Percentiles rank a stretch among this genome's conserved stretches.
phyloP scores from a whole-genome alignment of 768 basidiomycete species.

The Podaxis mareebaensis region DNA sequence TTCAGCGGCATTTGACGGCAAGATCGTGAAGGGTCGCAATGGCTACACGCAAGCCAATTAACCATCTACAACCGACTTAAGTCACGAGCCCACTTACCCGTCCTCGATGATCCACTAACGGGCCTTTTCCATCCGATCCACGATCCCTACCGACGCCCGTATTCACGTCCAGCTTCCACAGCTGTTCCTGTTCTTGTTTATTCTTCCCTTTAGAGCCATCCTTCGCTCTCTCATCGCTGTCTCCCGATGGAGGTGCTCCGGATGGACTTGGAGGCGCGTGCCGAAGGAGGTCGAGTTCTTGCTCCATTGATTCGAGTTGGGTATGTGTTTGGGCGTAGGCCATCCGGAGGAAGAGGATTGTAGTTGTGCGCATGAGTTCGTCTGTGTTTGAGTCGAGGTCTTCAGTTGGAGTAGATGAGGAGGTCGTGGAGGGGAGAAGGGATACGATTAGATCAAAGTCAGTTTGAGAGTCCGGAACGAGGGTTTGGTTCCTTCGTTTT shows the following conservation, averaged over 20 bases:
- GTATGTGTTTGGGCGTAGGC: constrained; percentile 68
- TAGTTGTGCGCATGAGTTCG: constrained; percentile 64
- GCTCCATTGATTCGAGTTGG: constrained; percentile 65
- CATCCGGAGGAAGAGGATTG: constrained; percentile 71
- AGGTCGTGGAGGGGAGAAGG: constrained; percentile 46
- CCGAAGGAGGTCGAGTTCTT: constrained; percentile 71
- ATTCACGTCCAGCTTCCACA: constrained; percentile 70
- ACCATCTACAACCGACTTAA: not conserved
- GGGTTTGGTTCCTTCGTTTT: constrained; percentile 48
- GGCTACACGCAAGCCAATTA: constrained; percentile 48
- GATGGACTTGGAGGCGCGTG: constrained; percentile 49
- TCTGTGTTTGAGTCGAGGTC: constrained; percentile 62
- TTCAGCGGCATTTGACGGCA: constrained; percentile 69
- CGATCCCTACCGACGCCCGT: constrained; percentile 37
- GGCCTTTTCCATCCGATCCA: constrained; percentile 52
- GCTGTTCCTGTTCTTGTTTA: constrained; percentile 37
- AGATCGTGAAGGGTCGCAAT: constrained; percentile 88
- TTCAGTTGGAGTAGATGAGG: constrained; percentile 22
- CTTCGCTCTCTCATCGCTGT: constrained; percentile 41
- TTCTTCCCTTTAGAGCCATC: constrained; percentile 19
- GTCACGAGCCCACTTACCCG: constrained; percentile 49
- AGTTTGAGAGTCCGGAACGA: constrained; percentile 33
- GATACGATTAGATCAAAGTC: constrained; percentile 68
- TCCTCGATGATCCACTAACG: constrained; percentile 73
- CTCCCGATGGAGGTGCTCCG: constrained; percentile 28